Percentiles rank a stretch among this genome's conserved stretches.
Evolutionary conservation across 164 flowering plant species (phyloP).

Genomic region (Kalanchoe fedtschenkoi): DNA sequence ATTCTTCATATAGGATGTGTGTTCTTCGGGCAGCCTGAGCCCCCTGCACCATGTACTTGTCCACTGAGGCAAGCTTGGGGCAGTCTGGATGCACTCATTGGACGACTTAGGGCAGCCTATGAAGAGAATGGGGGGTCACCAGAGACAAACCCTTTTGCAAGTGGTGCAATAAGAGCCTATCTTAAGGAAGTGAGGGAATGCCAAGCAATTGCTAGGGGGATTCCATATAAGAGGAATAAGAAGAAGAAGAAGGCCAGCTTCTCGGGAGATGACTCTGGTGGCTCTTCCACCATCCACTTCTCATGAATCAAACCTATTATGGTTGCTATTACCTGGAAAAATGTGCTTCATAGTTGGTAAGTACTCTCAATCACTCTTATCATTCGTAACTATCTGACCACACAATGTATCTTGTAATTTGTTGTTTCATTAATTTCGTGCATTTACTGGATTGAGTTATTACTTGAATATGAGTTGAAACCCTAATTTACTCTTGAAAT

Average conservation of each 20-base stretch:
- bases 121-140: conserved; percentile 42
- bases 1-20: conserved; percentile 11
- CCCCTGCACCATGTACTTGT: conserved; percentile 44
- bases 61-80: conserved; percentile 47
- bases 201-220: conserved; percentile 42
- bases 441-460: no score
- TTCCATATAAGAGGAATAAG: conserved; percentile 36
- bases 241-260: conserved; percentile 23
- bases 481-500: no score
- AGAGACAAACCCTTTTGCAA: conserved; percentile 40
- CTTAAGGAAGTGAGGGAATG: conserved; percentile 36
- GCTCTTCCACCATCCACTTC: no score
- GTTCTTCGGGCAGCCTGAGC: conserved; percentile 44
- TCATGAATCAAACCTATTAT: no score
- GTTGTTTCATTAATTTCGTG: no score
- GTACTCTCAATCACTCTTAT: no score
- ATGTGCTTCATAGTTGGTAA: no score
- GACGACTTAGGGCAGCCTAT: conserved; percentile 43
- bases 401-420: no score
- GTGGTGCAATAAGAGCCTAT: conserved; percentile 30
- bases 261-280: no score
- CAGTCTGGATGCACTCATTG: conserved; percentile 41
- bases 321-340: no score
- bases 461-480: no score
- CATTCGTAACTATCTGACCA: no score